A percentile compares a stretch with the other conserved stretches of the same genome.
These are phyloP conservation scores for Firmiana major DNA, from an alignment of 345 rosid genomes.

Conservation along the genomic window DNA sequence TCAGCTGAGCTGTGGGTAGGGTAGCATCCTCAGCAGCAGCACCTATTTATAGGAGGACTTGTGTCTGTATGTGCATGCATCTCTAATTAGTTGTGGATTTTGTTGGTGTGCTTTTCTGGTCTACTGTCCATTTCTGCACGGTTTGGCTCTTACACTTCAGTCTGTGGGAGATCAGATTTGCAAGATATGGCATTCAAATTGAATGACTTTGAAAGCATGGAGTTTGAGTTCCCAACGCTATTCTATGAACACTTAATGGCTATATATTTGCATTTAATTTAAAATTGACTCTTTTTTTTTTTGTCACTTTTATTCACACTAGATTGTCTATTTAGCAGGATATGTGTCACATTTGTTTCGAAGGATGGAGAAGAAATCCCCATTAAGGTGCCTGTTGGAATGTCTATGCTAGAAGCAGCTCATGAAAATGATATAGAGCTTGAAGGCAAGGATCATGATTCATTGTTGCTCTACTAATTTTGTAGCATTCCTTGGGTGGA, in stretches of 20 bases:
- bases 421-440: conserved; percentile 90
- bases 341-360: conserved; percentile 76
- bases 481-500: neutral
- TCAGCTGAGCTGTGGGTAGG: neutral
- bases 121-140: neutral
- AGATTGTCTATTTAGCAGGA: conserved; percentile 44
- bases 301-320: conserved; percentile 4
- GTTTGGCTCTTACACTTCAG: neutral
- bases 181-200: neutral
- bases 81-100: neutral
- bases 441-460: conserved; percentile 54
- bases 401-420: conserved; percentile 93
- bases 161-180: neutral
- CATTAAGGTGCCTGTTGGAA: conserved; percentile 76
- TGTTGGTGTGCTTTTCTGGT: neutral
- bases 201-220: neutral
- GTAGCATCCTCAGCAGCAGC: neutral
- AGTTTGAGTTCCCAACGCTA: neutral
- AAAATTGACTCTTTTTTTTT: neutral
- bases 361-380: conserved; percentile 81
- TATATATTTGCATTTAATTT: conserved; percentile 1
- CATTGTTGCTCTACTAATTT: neutral
- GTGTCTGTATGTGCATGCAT: neutral
- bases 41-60: neutral
- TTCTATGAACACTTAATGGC: neutral